Percentiles rank a stretch among this genome's conserved stretches.
Evolutionary conservation across 1,284 basidiomycete species (phyloP).

Genomic region (Athelia sp.): DNA sequence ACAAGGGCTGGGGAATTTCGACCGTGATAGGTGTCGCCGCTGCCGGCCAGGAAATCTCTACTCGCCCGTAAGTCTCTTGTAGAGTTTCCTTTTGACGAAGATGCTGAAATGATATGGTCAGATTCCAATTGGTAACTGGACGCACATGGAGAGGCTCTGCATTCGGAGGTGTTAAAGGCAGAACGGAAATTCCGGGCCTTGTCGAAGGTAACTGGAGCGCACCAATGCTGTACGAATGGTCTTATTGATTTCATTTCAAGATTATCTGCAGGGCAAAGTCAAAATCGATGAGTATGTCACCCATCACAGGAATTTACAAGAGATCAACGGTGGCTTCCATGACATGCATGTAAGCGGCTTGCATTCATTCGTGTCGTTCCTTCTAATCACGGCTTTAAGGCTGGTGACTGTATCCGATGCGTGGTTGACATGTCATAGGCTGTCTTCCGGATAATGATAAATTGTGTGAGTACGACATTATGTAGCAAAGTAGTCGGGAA

Average conservation of each 20-base stretch:
- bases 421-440: conserved; percentile 71
- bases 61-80: conserved; percentile 70
- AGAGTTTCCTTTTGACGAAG: conserved; percentile 14
- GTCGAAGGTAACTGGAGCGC: conserved; percentile 58
- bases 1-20: conserved; percentile 98
- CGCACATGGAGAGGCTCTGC: conserved; percentile 94
- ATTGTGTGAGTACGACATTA: too few relatives aligned
- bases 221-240: neutral
- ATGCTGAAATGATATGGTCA: conserved; percentile 22
- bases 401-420: conserved; percentile 89
- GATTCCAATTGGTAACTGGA: conserved; percentile 78
- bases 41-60: conserved; percentile 97
- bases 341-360: conserved; percentile 84
- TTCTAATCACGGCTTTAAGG: conserved; percentile 31
- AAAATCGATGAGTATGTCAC: conserved; percentile 91
- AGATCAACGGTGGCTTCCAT: conserved; percentile 88
- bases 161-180: conserved; percentile 97
- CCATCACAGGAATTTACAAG: conserved; percentile 67
- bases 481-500: too few relatives aligned
- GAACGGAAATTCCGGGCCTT: conserved; percentile 88
- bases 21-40: conserved; percentile 94
- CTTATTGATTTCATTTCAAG: conserved; percentile 26
- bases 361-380: conserved; percentile 2
- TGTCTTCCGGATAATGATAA: conserved; percentile 2
- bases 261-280: conserved; percentile 69